Evolutionary conservation across 805 yeast species (phyloP).

Genomic region (Kuraishia piskuri): DNA sequence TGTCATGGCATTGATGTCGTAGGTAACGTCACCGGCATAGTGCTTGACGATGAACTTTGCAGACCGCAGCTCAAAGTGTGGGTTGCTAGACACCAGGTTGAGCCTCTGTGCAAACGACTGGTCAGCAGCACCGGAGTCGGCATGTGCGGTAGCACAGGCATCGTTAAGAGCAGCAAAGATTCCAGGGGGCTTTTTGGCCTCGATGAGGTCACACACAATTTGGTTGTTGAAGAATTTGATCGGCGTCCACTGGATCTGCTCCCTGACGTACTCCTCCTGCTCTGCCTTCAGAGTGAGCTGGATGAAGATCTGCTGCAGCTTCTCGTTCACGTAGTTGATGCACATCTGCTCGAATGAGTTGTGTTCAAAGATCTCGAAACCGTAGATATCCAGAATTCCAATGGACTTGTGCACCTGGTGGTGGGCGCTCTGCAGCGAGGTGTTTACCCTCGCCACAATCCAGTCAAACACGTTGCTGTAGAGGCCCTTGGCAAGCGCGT

Average conservation of each 20-base stretch:
- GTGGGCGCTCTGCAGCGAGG: constrained; percentile 50
- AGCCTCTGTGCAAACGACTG: constrained; percentile 91
- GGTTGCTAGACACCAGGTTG: constrained; percentile 71
- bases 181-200: constrained; percentile 91
- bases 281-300: constrained; percentile 93
- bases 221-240: constrained; percentile 93
- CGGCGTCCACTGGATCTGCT: constrained; percentile 95
- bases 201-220: constrained; percentile 94
- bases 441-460: constrained; percentile 89
- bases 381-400: constrained; percentile 93
- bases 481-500: constrained; percentile 90
- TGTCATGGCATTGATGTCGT: constrained; percentile 83
- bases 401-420: constrained; percentile 49
- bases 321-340: constrained; percentile 93
- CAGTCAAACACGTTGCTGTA: constrained; percentile 92
- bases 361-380: constrained; percentile 92
- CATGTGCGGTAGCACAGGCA: constrained; percentile 97
- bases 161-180: constrained; percentile 94
- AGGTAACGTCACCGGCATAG: constrained; percentile 97
- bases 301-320: constrained; percentile 92
- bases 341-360: constrained; percentile 94
- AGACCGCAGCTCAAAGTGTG: constrained; percentile 84
- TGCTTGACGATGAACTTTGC: constrained; percentile 87
- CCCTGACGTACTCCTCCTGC: constrained; percentile 95
- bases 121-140: constrained; percentile 94